Evolutionary conservation across 2,329 filamentous ascomycete species (phyloP).

Genomic region (Lasiodiplodia theobromae): DNA sequence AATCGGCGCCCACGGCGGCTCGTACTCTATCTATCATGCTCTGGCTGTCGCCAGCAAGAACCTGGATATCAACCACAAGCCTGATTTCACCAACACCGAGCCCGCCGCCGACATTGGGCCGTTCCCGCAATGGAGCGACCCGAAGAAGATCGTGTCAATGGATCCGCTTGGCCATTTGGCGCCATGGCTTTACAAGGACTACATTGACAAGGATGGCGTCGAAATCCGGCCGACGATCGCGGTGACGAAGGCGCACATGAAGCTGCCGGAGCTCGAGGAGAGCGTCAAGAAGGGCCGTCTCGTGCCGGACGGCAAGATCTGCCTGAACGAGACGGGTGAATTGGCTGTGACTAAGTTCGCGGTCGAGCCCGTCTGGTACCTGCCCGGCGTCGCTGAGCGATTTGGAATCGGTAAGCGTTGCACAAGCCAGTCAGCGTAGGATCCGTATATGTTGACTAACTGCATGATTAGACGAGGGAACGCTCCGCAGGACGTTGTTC

Average conservation of each 20-base stretch:
- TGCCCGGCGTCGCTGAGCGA: constrained; percentile 75
- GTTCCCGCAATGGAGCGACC: constrained; percentile 87
- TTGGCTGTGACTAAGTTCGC: constrained; percentile 95
- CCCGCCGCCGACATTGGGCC: constrained; percentile 89
- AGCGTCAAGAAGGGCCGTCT: constrained; percentile 82
- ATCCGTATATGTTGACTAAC: constrained; percentile 12
- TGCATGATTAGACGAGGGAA: constrained; percentile 73
- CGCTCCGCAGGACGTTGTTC: constrained; percentile 84
- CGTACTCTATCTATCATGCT: constrained; percentile 95
- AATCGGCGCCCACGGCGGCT: constrained; percentile 80
- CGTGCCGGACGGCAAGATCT: constrained; percentile 84
- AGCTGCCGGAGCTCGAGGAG: constrained; percentile 90
- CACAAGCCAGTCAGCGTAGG: constrained; percentile 10
- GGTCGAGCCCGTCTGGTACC: constrained; percentile 80
- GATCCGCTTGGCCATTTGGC: constrained; percentile 90
- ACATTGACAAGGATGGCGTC: constrained; percentile 78
- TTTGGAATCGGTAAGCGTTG: constrained; percentile 77
- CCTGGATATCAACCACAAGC: constrained; percentile 80
- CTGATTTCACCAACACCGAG: constrained; percentile 84
- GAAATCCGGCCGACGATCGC: constrained; percentile 92
- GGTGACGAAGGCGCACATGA: constrained; percentile 93
- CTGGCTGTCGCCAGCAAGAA: constrained; percentile 92
- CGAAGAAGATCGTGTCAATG: constrained; percentile 96
- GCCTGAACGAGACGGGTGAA: constrained; percentile 84
- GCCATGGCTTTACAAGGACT: constrained; percentile 82